Evolutionary conservation across 257 asterid genomes (phyloP).

Genomic region (Linderniella brevidens): DNA sequence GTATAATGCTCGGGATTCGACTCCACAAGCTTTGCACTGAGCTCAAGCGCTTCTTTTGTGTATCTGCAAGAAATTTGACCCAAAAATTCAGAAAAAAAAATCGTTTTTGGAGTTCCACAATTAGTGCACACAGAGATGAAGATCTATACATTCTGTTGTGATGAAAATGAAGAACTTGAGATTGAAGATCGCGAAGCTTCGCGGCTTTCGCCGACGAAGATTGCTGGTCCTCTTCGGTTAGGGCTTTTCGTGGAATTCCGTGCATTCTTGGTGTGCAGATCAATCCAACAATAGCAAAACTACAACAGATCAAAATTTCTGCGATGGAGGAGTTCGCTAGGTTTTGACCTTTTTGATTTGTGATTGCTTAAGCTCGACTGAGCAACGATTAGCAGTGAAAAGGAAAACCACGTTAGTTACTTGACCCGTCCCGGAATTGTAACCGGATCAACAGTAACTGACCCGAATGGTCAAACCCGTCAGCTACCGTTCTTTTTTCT

Average conservation of each 20-base stretch:
- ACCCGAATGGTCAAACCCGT: too few relatives aligned
- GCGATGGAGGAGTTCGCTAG: too few relatives aligned
- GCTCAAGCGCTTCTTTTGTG: slow-evolving; percentile 66
- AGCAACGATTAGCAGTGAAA: too few relatives aligned
- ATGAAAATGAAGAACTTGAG: slow-evolving; percentile 67
- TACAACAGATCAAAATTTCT: too few relatives aligned
- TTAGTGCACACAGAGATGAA: not conserved
- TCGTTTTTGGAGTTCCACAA: slow-evolving; percentile 1
- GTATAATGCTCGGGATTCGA: slow-evolving; percentile 80
- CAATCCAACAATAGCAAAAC: too few relatives aligned
- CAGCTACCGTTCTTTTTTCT: too few relatives aligned
- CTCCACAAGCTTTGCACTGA: slow-evolving; percentile 51
- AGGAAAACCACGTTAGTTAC: too few relatives aligned
- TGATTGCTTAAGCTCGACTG: too few relatives aligned
- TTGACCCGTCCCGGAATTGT: too few relatives aligned
- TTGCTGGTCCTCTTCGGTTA: slow-evolving; percentile 38
- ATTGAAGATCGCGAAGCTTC: slow-evolving; percentile 62
- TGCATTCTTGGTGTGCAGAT: slow-evolving; percentile 29
- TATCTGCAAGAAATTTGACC: slow-evolving; percentile 31
- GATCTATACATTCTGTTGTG: slow-evolving; percentile 35
- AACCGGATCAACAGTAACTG: too few relatives aligned
- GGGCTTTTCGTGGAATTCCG: slow-evolving; percentile 66
- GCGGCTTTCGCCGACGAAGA: slow-evolving; percentile 45
- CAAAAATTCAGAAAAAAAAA: not conserved
- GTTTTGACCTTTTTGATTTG: too few relatives aligned